Base-by-base conservation (phyloP, 2,329 filamentous ascomycete species). In the Arthrobotrys musiformis region DNA sequence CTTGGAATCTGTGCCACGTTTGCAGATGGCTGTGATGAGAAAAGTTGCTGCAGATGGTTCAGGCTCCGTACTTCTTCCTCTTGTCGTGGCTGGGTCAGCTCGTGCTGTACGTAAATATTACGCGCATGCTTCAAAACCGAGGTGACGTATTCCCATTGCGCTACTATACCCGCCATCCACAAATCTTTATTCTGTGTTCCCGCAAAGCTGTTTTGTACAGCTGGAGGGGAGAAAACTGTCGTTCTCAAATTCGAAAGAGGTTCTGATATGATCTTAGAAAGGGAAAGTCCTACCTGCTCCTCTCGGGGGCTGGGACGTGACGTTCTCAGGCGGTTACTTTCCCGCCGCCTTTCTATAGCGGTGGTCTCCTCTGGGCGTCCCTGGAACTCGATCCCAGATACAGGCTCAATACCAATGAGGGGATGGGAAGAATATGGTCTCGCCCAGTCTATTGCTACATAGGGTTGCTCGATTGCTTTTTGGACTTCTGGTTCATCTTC, bases 61-160 rank as follows among this genome's bases (percentile, higher is more conserved):
- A 15, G 2, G 4, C 15, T 8, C 37, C 11, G 37, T 6, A 13
- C 11, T 15, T 2, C 13, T 15, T n/a, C 13, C 13, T 6, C 15
- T 42, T 42, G 37, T 15, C 6, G 1, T 42, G 8, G 7, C 37
- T 4, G 37, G 37, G 4, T 17, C 3, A 22, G 24, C 8, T 46
- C 42, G n/a, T 46, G 19, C 2, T 46, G 2, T 15, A 40, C 3
- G 24, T 46, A 46, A 4, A 22, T 6, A 6, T 24, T 46, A 5
- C 42, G 42, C 1, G 17, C 42, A 11, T 2, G 2, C 11, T 8
- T 22, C 19, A 46, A 22, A 13, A 58, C 24, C 4, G 50, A 44
- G 9, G 44, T 40, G 1, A 66, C 3, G 19, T 42, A 54, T 9
- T 66, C 33, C 62, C 62, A 54, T 35, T 66, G 62, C 13, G 30